These are phyloP conservation scores for Wickerhamomyces subpelliculosus DNA, from an alignment of 805 yeast species.

Conservation along the genomic window DNA sequence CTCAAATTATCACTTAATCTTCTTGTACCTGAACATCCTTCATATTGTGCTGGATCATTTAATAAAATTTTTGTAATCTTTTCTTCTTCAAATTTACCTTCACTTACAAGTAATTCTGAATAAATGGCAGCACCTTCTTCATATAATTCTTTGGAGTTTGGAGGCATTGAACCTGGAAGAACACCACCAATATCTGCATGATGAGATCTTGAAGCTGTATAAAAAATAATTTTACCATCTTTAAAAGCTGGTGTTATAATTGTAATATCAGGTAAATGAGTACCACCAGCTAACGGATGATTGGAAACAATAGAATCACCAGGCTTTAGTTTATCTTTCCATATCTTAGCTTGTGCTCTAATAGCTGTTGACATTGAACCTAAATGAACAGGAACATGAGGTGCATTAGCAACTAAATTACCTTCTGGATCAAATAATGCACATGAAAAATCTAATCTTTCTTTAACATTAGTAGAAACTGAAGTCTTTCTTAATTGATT, in stretches of 20 bases:
- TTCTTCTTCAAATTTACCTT: conserved; percentile 71
- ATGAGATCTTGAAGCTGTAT: conserved; percentile 92
- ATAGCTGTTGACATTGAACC: conserved; percentile 85
- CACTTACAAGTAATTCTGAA: conserved; percentile 64
- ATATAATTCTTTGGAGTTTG: conserved; percentile 74
- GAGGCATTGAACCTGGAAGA: conserved; percentile 93
- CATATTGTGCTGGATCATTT: conserved; percentile 69
- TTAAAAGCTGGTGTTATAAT: conserved; percentile 85
- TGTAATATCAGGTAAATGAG: conserved; percentile 86
- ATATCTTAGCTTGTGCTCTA: conserved; percentile 51
- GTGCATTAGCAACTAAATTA: conserved; percentile 82
- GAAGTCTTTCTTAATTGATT: conserved; percentile 71
- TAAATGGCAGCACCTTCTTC: conserved; percentile 90
- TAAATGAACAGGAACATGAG: conserved; percentile 80
- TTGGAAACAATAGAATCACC: conserved; percentile 78
- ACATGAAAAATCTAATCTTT: conserved; percentile 77
- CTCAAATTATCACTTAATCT: conserved; percentile 77
- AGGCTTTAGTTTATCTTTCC: conserved; percentile 56
- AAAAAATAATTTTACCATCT: conserved; percentile 58
- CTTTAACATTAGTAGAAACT: conserved; percentile 78
- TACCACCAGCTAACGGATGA: conserved; percentile 82
- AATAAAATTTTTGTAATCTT: conserved; percentile 55
- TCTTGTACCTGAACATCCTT: conserved; percentile 89
- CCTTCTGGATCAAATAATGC: conserved; percentile 74
- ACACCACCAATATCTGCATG: conserved; percentile 95